Percentiles rank a stretch among this genome's conserved stretches.
phyloP scores from a whole-genome alignment of 2,329 filamentous ascomycete genomes.

The Peltaster fructicola region DNA sequence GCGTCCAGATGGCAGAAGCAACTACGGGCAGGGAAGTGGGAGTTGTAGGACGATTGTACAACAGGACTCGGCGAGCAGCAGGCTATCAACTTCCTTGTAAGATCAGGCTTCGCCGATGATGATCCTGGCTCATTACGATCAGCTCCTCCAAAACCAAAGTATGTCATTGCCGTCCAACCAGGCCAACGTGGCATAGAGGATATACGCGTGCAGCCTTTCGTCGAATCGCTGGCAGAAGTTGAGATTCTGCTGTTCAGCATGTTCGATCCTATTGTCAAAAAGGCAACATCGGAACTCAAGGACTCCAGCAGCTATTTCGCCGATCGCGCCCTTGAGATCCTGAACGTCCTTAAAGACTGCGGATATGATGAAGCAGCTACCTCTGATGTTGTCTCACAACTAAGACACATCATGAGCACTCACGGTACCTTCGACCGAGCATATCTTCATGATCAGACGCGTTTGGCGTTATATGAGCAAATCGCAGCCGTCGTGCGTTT shows the following conservation, averaged over 20 bases:
- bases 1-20: too few relatives aligned
- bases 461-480: background rate
- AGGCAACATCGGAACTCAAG: background rate
- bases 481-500: background rate
- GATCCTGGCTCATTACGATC: too few relatives aligned
- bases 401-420: conserved; percentile 1
- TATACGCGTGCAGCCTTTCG: too few relatives aligned
- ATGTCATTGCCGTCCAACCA: too few relatives aligned
- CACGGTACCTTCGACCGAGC: background rate
- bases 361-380: conserved; percentile 1
- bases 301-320: background rate
- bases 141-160: too few relatives aligned
- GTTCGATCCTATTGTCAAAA: background rate
- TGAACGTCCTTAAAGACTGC: background rate
- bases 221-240: conserved; percentile 1
- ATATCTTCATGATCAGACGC: background rate
- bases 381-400: background rate
- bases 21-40: too few relatives aligned
- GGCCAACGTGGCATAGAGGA: too few relatives aligned
- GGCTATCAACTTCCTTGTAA: too few relatives aligned
- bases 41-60: too few relatives aligned
- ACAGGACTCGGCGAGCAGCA: too few relatives aligned
- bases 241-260: conserved; percentile 1
- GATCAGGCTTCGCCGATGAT: too few relatives aligned
- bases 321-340: background rate